A percentile compares a stretch with the other conserved stretches of the same genome.
These are phyloP conservation scores for Volvox africanus DNA, from an alignment of 139 green algal species.

Conservation along the genomic window DNA sequence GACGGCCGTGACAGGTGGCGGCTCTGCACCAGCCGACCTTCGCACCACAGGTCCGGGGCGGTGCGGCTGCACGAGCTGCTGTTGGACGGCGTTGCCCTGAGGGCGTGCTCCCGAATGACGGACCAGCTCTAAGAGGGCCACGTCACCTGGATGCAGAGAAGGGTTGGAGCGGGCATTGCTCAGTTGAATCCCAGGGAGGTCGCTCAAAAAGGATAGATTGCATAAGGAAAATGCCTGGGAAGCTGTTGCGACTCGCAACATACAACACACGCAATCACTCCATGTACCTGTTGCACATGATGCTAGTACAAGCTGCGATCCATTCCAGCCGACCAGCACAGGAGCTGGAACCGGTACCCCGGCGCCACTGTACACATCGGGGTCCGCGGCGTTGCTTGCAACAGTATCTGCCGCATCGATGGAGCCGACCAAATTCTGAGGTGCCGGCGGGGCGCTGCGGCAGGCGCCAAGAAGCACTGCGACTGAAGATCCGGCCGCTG, in stretches of 20 bases:
- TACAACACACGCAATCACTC: no score
- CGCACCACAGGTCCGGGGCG: not conserved
- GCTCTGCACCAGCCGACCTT: constrained; percentile 14
- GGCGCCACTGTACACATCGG: not conserved
- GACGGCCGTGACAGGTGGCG: constrained; percentile 22
- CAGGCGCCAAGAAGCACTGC: not conserved
- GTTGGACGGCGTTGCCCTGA: not conserved
- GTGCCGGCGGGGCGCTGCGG: not conserved
- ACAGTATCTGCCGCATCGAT: no score
- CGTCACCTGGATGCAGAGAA: not conserved
- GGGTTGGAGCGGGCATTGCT: no score
- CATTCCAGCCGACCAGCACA: constrained; percentile 13
- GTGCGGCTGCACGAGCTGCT: not conserved
- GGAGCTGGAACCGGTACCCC: not conserved
- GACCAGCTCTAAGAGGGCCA: not conserved
- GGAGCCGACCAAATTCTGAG: no score
- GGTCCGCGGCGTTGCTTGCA: no score
- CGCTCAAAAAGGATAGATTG: not conserved
- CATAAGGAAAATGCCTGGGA: not conserved
- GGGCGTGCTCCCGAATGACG: not conserved
- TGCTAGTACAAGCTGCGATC: not conserved
- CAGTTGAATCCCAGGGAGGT: not conserved
- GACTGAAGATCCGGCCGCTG: not conserved
- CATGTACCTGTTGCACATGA: not conserved
- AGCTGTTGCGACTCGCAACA: no score